Evolutionary conservation across 495 filamentous ascomycete species (phyloP), one percentile per base, ranked within the genome.

Genomic region (Neurospora tetrasperma): DNA sequence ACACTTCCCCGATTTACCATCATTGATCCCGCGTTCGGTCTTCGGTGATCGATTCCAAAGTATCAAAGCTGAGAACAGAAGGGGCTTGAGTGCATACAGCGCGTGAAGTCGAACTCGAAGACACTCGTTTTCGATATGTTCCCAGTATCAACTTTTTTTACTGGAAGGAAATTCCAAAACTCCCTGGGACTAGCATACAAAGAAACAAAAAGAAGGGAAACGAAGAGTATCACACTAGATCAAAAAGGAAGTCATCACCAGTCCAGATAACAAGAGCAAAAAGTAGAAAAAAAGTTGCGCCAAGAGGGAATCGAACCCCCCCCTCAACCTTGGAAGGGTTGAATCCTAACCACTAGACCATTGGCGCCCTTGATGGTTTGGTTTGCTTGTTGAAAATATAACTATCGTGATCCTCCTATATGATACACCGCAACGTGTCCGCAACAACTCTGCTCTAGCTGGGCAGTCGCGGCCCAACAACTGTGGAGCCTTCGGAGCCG

Each of bases 321-420:
- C 54, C 54, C 54, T 62, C 54, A 62, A 62, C 54, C 54, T 62
- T 62, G 54, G 54, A 62, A 62, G 54, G 54, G 54, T 62, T 62
- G 54, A 62, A 62, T 62, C 54, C 54, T 62, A 62, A 62, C 54
- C 54, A 62, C 54, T 62, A 62, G 54, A 62, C 54, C 54, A 62
- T 62, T 62, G 54, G 54, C 54, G 54, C 54, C 8, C 1, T 35
- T 62, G 3, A 18, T 62, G 54, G 54, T 35, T 66, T 31, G 3
- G 5, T 27, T 66, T 66, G 11, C 31, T 66, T 66, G 27, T 66
- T 66, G 54, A 18, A 66, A 38, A 2, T 7, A 3, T 1, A 9
- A 11, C 40, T 27, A 35, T 66, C 27, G 14, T 66, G 27, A 18
- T 66, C 27, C 4, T 27, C 27, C 31, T 66, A 66, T 66, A 35